Evolutionary conservation across 352 stramenopile species (phyloP).

Genomic region (Phytophthora colocasiae): DNA sequence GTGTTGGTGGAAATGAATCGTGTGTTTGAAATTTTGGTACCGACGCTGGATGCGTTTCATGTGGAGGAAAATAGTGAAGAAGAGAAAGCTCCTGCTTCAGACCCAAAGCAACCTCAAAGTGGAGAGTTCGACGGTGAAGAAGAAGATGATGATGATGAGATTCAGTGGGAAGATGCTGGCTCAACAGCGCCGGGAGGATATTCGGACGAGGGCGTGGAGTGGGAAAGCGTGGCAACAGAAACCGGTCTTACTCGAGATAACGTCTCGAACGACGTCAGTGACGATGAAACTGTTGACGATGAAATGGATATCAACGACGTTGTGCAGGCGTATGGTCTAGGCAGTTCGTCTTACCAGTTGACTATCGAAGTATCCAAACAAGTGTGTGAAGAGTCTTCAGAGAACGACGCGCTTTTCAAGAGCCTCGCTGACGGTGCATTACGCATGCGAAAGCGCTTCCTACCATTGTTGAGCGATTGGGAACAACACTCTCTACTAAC

Average conservation of each 20-base stretch:
- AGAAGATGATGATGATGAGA: slow-evolving; percentile 21
- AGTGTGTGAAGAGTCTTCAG: slow-evolving; percentile 60
- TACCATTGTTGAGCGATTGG: slow-evolving; percentile 75
- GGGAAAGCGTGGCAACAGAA: slow-evolving; percentile 28
- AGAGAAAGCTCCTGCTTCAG: not conserved
- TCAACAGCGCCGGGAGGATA: slow-evolving; percentile 4
- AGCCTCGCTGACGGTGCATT: slow-evolving; percentile 59
- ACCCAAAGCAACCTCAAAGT: not conserved
- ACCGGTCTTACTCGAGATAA: not conserved
- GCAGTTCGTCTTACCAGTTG: slow-evolving; percentile 78
- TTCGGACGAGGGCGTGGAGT: slow-evolving; percentile 27
- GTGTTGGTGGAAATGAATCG: slow-evolving; percentile 74
- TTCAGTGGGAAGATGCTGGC: slow-evolving; percentile 39
- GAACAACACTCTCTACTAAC: slow-evolving; percentile 43
- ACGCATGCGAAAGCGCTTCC: slow-evolving; percentile 73
- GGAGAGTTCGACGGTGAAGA: slow-evolving; percentile 15
- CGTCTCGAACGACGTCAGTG: not conserved
- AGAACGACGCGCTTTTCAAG: slow-evolving; percentile 76
- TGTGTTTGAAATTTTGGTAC: slow-evolving; percentile 80
- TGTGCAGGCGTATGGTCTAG: slow-evolving; percentile 76
- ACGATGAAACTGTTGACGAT: slow-evolving; percentile 19
- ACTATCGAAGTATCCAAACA: slow-evolving; percentile 71
- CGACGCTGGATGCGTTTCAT: slow-evolving; percentile 73
- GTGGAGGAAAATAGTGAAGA: slow-evolving; percentile 17
- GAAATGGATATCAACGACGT: slow-evolving; percentile 84